phyloP scores from a whole-genome alignment of 2,329 filamentous ascomycete genomes.

The Phaeosphaeriaceae sp. region DNA sequence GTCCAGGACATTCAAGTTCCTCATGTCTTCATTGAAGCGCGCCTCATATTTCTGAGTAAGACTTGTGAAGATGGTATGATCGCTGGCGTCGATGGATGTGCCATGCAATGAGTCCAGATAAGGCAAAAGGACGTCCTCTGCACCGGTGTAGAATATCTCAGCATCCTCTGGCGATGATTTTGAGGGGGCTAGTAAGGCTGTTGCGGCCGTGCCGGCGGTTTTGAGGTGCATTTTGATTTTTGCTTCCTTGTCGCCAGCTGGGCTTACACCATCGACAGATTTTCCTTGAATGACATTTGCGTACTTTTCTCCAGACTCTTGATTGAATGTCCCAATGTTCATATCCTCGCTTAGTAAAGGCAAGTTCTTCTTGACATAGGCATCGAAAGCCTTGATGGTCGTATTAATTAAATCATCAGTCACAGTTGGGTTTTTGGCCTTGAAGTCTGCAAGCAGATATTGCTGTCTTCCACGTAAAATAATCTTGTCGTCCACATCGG shows the following conservation, averaged over 20 bases:
- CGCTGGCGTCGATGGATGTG: constrained; percentile 62
- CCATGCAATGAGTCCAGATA: constrained; percentile 75
- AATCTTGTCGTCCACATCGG: constrained; percentile 65
- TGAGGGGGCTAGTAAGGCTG: constrained; percentile 51
- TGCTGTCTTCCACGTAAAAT: constrained; percentile 74
- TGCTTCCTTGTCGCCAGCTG: constrained; percentile 76
- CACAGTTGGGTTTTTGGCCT: constrained; percentile 55
- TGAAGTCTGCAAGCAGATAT: constrained; percentile 75
- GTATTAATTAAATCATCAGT: constrained; percentile 57
- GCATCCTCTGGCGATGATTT: constrained; percentile 38
- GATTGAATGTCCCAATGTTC: constrained; percentile 55
- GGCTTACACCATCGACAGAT: constrained; percentile 58
- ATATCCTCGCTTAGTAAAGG: constrained; percentile 55
- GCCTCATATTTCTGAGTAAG: constrained; percentile 85
- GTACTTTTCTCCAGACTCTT: constrained; percentile 59
- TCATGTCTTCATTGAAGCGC: constrained; percentile 89
- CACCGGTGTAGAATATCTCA: constrained; percentile 62
- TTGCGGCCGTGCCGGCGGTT: constrained; percentile 61
- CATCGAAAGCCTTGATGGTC: constrained; percentile 59
- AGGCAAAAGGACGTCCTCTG: constrained; percentile 75
- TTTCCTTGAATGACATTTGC: constrained; percentile 62
- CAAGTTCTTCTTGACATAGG: constrained; percentile 73
- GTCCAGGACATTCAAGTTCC: constrained; percentile 79
- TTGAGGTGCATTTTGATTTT: constrained; percentile 91
- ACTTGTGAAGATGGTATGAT: constrained; percentile 82